phyloP scores from a whole-genome alignment of 352 stramenopile genomes.

The Plasmopara halstedii region DNA sequence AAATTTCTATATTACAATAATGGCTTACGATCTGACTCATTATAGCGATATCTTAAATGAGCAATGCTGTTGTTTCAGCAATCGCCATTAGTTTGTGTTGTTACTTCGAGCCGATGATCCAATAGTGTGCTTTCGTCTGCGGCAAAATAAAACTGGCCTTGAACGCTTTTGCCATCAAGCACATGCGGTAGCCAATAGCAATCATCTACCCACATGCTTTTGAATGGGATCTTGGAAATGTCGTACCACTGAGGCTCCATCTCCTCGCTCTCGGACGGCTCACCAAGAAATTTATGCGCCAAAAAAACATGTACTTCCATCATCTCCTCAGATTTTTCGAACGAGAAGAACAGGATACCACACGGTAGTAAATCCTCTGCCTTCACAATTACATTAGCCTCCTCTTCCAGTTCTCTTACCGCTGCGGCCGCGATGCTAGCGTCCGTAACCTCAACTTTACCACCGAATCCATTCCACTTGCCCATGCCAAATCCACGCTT shows the following conservation, averaged over 20 bases:
- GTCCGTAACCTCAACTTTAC: constrained; percentile 81
- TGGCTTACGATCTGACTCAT: too few relatives aligned
- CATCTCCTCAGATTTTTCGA: constrained; percentile 44
- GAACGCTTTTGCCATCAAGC: constrained; percentile 52
- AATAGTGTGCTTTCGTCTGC: constrained; percentile 65
- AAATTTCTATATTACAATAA: too few relatives aligned
- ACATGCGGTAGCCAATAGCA: constrained; percentile 73
- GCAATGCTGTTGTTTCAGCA: too few relatives aligned
- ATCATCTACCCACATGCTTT: constrained; percentile 86
- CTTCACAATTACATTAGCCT: constrained; percentile 51
- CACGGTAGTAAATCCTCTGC: constrained; percentile 20
- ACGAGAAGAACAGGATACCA: constrained; percentile 55
- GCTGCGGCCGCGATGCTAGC: constrained; percentile 43
- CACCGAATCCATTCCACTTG: constrained; percentile 90
- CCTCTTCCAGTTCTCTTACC: constrained; percentile 57
- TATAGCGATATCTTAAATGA: too few relatives aligned
- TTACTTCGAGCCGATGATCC: constrained; percentile 31
- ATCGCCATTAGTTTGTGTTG: background rate
- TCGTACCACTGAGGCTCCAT: constrained; percentile 84
- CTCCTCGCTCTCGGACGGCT: constrained; percentile 81
- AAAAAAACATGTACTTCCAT: constrained; percentile 85
- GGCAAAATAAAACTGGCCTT: constrained; percentile 67
- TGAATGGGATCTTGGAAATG: constrained; percentile 52
- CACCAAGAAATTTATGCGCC: constrained; percentile 46
- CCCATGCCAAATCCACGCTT: constrained; percentile 84